Percentiles rank a stretch among this genome's conserved stretches.
phyloP scores from a whole-genome alignment of 1,284 basidiomycete genomes.

The Ganoderma sinense region DNA sequence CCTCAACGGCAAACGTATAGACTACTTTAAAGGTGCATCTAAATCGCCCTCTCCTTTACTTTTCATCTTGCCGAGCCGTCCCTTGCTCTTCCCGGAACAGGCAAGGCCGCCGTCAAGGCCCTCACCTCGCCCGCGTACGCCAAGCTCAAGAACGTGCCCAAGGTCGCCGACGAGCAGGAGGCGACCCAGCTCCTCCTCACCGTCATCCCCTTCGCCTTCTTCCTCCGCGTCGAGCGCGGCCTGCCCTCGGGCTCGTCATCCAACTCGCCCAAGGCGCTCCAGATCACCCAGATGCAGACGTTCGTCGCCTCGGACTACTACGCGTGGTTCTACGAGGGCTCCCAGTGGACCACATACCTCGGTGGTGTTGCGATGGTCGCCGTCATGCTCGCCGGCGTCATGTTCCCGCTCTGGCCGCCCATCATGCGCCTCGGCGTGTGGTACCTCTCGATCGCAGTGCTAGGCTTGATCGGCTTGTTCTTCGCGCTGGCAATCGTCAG shows the following conservation, averaged over 20 bases:
- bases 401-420: slow-evolving; percentile 99
- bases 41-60: background rate
- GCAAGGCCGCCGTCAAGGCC: slow-evolving; percentile 92
- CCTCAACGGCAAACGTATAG: slow-evolving; percentile 93
- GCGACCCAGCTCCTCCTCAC: slow-evolving; percentile 76
- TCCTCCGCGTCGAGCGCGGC: slow-evolving; percentile 87
- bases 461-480: slow-evolving; percentile 91
- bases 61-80: slow-evolving; percentile 9
- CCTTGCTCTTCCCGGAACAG: slow-evolving; percentile 48
- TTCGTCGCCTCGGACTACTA: slow-evolving; percentile 87
- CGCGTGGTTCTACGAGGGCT: slow-evolving; percentile 97
- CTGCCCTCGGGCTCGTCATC: slow-evolving; percentile 70
- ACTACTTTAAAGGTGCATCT: slow-evolving; percentile 94
- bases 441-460: slow-evolving; percentile 91
- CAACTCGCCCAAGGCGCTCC: slow-evolving; percentile 81
- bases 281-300: slow-evolving; percentile 84
- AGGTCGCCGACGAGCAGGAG: slow-evolving; percentile 80
- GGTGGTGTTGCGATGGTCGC: slow-evolving; percentile 93
- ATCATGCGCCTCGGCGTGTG: slow-evolving; percentile 95
- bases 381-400: slow-evolving; percentile 95
- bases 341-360: slow-evolving; percentile 93
- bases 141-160: slow-evolving; percentile 88
- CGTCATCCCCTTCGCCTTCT: slow-evolving; percentile 88
- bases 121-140: slow-evolving; percentile 90
- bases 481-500: slow-evolving; percentile 93